Evolutionary conservation across 1,284 basidiomycete species (phyloP).

Genomic region (Thelephora terrestris): DNA sequence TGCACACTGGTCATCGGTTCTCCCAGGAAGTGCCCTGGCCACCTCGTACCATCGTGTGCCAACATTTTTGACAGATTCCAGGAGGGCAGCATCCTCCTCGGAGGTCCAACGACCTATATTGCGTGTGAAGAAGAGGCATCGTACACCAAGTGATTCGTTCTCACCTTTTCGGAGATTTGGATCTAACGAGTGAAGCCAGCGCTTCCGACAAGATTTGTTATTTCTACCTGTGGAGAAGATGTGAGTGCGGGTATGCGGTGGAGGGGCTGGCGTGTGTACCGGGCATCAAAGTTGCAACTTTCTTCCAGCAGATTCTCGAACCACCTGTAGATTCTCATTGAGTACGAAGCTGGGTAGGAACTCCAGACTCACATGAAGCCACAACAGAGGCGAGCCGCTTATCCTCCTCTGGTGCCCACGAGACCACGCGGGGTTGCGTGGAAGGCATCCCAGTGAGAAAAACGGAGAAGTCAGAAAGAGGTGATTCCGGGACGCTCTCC

Average conservation of each 20-base stretch:
- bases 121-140: too few relatives aligned
- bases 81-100: slow-evolving; percentile 2
- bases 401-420: slow-evolving; percentile 7
- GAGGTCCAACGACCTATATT: slow-evolving; percentile 4
- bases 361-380: neutral
- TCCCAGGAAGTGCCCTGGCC: slow-evolving; percentile 3
- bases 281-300: neutral
- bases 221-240: neutral
- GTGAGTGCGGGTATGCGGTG: too few relatives aligned
- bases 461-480: too few relatives aligned
- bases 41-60: slow-evolving; percentile 7
- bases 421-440: too few relatives aligned
- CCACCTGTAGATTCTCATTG: neutral
- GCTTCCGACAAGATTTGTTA: slow-evolving; percentile 7
- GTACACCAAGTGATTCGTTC: neutral
- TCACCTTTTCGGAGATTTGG: slow-evolving; percentile 5
- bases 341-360: too few relatives aligned
- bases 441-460: too few relatives aligned
- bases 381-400: slow-evolving; percentile 4
- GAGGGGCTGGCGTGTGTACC: neutral
- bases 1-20: slow-evolving; percentile 7
- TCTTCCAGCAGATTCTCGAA: neutral
- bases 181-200: slow-evolving; percentile 8
- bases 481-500: too few relatives aligned
- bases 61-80: slow-evolving; percentile 1